Conservation (phyloP, 495 filamentous ascomycete species). For the Daldinia grandis region DNA sequence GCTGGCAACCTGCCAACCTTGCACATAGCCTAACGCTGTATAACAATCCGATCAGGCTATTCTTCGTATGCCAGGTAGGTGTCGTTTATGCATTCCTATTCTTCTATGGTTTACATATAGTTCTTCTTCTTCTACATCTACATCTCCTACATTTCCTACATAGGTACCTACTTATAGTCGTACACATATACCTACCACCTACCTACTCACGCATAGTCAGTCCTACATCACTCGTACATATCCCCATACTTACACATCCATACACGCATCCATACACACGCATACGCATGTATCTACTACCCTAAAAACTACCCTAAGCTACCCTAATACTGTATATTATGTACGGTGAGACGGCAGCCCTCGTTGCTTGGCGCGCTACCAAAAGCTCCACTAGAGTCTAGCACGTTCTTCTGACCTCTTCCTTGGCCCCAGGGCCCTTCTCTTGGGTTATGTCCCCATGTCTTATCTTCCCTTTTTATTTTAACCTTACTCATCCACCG, state of each 20-base stretch:
- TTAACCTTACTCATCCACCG: slow-evolving; percentile 39
- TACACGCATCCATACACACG: neutral
- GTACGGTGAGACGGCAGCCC: slow-evolving; percentile 36
- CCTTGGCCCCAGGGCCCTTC: slow-evolving; percentile 21
- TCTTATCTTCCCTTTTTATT: slow-evolving; percentile 28
- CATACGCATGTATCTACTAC: slow-evolving; percentile 1
- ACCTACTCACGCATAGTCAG: neutral
- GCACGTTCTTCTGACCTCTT: slow-evolving; percentile 41
- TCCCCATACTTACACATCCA: neutral
- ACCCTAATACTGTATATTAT: slow-evolving; percentile 16
- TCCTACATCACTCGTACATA: neutral
- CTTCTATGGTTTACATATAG: neutral
- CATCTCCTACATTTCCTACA: neutral
- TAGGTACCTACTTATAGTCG: neutral
- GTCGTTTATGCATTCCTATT: neutral
- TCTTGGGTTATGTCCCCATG: slow-evolving; percentile 24
- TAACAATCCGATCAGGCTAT: slow-evolving; percentile 1
- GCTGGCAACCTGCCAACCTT: neutral
- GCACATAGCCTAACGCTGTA: slow-evolving; percentile 1
- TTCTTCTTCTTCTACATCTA: neutral
- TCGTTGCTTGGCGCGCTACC: slow-evolving; percentile 35
- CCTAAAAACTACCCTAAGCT: neutral
- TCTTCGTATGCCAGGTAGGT: neutral
- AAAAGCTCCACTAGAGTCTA: slow-evolving; percentile 38
- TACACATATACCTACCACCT: neutral